phyloP scores from a whole-genome alignment of 2,329 filamentous ascomycete species.

The Fusarium sp. region DNA sequence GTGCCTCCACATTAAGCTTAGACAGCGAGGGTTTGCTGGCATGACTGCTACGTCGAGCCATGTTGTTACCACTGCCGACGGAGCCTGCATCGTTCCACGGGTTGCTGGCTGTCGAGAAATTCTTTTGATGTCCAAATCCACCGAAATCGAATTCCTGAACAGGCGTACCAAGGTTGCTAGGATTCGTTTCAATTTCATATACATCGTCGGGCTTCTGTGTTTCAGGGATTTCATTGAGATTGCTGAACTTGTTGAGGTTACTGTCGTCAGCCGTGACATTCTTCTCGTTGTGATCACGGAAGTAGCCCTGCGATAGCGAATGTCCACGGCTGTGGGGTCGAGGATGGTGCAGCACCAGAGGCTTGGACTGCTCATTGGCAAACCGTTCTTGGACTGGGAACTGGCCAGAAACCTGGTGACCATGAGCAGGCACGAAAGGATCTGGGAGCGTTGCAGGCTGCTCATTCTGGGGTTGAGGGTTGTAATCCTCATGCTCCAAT shows the following conservation, averaged over 20 bases:
- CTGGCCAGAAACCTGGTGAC: constrained; percentile 59
- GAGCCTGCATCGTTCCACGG: constrained; percentile 69
- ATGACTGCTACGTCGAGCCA: constrained; percentile 61
- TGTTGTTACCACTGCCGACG: constrained; percentile 47
- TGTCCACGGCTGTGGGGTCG: constrained; percentile 79
- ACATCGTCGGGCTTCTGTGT: constrained; percentile 61
- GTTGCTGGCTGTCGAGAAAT: constrained; percentile 68
- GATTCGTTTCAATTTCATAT: constrained; percentile 78
- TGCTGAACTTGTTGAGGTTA: constrained; percentile 48
- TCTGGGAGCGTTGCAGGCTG: constrained; percentile 35
- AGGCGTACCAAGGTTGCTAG: constrained; percentile 76
- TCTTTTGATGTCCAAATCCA: constrained; percentile 62
- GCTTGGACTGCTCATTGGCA: constrained; percentile 63
- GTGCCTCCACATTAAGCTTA: constrained; percentile 87
- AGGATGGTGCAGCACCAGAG: constrained; percentile 74
- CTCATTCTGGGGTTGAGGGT: constrained; percentile 64
- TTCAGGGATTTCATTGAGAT: constrained; percentile 56
- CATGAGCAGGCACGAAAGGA: constrained; percentile 50
- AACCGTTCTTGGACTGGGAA: constrained; percentile 63
- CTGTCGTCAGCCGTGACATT: constrained; percentile 47
- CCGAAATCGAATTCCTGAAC: constrained; percentile 62
- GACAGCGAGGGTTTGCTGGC: constrained; percentile 77
- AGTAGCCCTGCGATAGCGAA: constrained; percentile 75
- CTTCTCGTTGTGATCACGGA: constrained; percentile 62
- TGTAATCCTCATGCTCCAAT: constrained; percentile 81